A percentile compares a stretch with the other conserved stretches of the same genome.
Evolutionary conservation across 2,329 filamentous ascomycete species (phyloP).

Genomic region (Nigrospora sphaerica): DNA sequence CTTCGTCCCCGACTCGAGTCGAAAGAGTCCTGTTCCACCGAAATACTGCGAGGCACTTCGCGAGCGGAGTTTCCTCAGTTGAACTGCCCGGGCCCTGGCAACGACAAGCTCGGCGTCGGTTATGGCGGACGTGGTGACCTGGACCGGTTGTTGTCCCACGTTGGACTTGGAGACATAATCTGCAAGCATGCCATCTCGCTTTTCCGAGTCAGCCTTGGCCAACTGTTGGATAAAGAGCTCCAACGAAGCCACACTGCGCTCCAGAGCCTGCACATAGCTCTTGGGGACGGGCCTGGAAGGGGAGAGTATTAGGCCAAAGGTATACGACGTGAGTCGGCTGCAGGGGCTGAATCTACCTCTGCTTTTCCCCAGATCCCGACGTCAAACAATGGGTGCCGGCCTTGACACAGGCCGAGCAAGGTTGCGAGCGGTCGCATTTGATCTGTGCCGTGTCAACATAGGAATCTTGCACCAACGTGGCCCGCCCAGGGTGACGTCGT

Average conservation of each 20-base stretch:
- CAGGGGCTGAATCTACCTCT: background rate
- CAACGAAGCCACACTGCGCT: conserved; percentile 37
- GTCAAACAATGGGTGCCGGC: conserved; percentile 6
- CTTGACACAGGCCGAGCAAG: conserved; percentile 5
- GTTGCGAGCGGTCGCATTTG: conserved; percentile 5
- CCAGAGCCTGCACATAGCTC: conserved; percentile 38
- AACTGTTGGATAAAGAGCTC: conserved; percentile 37
- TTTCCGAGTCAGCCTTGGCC: conserved; percentile 27
- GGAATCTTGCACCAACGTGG: background rate
- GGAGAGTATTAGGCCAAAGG: background rate
- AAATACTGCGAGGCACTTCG: conserved; percentile 38
- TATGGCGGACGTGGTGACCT: conserved; percentile 4
- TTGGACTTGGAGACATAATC: conserved; percentile 20
- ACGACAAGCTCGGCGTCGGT: conserved; percentile 14
- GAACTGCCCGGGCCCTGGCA: conserved; percentile 25
- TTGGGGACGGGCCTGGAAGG: conserved; percentile 32
- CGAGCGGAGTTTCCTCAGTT: conserved; percentile 27
- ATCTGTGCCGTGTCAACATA: background rate
- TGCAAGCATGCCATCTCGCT: conserved; percentile 34
- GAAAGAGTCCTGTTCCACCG: conserved; percentile 39
- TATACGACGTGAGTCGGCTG: background rate
- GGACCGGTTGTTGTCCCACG: conserved; percentile 7
- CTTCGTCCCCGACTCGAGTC: conserved; percentile 23
- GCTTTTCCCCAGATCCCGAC: conserved; percentile 6
- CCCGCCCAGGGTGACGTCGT: too few relatives aligned